Conservation (phyloP, 2,329 filamentous ascomycete species). For the Ascosphaera aggregata region DNA sequence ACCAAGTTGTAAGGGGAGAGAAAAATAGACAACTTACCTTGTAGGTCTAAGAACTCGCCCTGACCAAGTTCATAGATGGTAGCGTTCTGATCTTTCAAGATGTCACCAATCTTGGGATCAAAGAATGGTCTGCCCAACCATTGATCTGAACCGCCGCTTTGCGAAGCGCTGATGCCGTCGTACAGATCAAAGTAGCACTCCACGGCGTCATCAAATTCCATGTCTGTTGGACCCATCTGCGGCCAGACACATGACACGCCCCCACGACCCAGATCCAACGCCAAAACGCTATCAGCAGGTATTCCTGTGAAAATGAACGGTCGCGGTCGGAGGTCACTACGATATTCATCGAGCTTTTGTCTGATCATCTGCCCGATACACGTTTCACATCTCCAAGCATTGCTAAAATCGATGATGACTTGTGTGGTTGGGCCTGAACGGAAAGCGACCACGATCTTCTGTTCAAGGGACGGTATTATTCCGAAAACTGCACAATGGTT, state of each 20-base stretch:
- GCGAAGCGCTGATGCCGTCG: not conserved
- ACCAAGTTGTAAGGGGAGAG: too few species aligned
- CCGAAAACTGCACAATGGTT: not conserved
- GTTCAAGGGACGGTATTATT: not conserved
- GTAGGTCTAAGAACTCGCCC: not conserved
- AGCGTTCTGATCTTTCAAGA: not conserved
- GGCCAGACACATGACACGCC: not conserved
- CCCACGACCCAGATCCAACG: not conserved
- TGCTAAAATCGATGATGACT: not conserved
- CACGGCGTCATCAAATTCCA: not conserved
- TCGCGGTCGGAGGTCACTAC: not conserved
- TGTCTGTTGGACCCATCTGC: not conserved
- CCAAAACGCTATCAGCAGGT: not conserved
- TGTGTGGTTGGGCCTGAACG: not conserved
- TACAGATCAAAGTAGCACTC: not conserved
- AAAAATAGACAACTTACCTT: too few species aligned
- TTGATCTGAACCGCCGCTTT: not conserved
- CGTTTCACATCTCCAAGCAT: not conserved
- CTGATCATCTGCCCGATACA: not conserved
- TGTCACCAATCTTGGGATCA: not conserved
- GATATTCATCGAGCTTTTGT: not conserved
- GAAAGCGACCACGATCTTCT: not conserved
- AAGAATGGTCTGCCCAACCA: not conserved
- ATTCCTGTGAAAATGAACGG: not conserved
- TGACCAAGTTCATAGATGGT: not conserved